phyloP scores from a whole-genome alignment of 257 asterid genomes.

The Euphrasia confusa region DNA sequence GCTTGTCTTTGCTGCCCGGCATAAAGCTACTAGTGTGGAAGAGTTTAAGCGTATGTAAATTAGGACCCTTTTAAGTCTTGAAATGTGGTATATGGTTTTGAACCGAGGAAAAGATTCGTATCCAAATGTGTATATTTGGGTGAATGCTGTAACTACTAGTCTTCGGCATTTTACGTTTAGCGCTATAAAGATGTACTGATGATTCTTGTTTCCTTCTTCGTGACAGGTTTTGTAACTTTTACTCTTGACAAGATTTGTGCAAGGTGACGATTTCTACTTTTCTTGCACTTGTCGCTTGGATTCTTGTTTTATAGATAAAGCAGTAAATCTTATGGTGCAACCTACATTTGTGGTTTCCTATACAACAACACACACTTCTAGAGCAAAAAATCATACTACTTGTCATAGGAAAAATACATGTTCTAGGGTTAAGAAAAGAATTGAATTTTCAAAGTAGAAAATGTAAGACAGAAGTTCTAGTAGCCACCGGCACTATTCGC shows the following conservation, averaged over 20 bases:
- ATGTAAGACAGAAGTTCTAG: too few species aligned
- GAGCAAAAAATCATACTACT: too few species aligned
- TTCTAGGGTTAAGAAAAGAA: too few species aligned
- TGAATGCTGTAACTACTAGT: neutral
- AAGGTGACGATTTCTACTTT: conserved; percentile 40
- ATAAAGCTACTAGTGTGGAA: conserved; percentile 54
- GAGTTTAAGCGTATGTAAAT: conserved; percentile 71
- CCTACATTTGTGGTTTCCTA: neutral
- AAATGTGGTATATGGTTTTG: neutral
- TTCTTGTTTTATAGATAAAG: neutral
- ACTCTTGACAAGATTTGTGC: conserved; percentile 69
- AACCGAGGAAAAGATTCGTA: neutral
- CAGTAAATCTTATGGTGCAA: neutral
- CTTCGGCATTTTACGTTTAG: neutral
- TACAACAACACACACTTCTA: too few species aligned
- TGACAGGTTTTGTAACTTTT: conserved; percentile 74
- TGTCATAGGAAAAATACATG: too few species aligned
- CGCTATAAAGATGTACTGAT: conserved; percentile 4
- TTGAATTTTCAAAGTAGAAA: too few species aligned
- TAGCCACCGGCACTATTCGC: neutral
- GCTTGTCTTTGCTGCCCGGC: conserved; percentile 59
- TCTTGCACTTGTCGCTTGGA: neutral
- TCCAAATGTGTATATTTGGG: too few species aligned
- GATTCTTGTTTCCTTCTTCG: conserved; percentile 14
- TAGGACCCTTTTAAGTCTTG: too few species aligned